phyloP scores from a whole-genome alignment of 805 yeast genomes.

The Jamesozyma rosinii region DNA sequence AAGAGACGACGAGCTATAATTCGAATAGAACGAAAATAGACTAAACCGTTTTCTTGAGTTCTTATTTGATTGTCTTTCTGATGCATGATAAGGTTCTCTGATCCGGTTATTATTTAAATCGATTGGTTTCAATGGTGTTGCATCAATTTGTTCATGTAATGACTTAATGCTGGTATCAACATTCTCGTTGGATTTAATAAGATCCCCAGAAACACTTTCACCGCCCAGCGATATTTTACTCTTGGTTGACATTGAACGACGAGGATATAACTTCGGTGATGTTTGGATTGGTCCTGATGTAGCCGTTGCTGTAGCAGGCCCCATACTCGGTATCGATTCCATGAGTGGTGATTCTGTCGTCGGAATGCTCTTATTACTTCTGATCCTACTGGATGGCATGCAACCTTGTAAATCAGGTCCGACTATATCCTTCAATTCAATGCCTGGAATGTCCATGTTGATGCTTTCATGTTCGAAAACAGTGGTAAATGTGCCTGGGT shows the following conservation, averaged over 20 bases:
- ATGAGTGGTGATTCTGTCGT: conserved; percentile 9
- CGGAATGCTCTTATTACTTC: not conserved
- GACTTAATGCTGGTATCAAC: conserved; percentile 14
- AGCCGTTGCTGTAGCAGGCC: conserved; percentile 7
- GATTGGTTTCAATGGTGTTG: conserved; percentile 5
- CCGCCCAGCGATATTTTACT: conserved; percentile 32
- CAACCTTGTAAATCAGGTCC: too few relatives aligned
- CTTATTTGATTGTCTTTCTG: not conserved
- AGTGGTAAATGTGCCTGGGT: conserved; percentile 37
- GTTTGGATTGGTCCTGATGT: conserved; percentile 6
- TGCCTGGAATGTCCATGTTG: not conserved
- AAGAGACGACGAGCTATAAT: conserved; percentile 5
- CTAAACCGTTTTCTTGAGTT: conserved; percentile 32
- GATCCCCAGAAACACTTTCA: conserved; percentile 31
- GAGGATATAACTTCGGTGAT: conserved; percentile 18
- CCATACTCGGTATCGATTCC: conserved; percentile 13
- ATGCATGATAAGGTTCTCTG: not conserved
- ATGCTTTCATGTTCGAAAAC: conserved; percentile 3
- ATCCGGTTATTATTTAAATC: not conserved
- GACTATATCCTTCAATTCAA: not conserved
- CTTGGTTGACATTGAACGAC: conserved; percentile 18
- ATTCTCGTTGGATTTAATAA: conserved; percentile 27
- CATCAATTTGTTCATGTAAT: conserved; percentile 12
- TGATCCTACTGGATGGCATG: too few relatives aligned
- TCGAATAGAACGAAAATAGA: conserved; percentile 32